These are phyloP conservation scores for Cardamine chenopodiifolia DNA, from an alignment of 345 rosid genomes.

Conservation along the genomic window DNA sequence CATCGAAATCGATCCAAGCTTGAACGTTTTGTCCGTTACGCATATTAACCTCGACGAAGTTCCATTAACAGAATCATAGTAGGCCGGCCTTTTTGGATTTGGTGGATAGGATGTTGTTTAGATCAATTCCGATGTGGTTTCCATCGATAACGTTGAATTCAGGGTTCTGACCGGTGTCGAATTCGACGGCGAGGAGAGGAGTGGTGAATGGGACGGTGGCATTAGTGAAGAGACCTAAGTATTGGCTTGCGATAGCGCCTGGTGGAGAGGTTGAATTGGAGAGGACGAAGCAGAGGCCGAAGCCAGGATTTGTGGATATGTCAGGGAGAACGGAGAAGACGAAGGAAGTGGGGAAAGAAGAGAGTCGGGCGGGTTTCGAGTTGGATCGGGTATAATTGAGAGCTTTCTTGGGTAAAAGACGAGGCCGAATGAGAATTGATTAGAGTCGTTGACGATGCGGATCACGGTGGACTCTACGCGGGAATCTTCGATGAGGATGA, in stretches of 20 bases:
- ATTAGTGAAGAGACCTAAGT: conserved; percentile 69
- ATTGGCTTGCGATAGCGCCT: conserved; percentile 65
- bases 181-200: conserved; percentile 78
- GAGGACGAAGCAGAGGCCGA: conserved; percentile 85
- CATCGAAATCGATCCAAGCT: conserved; percentile 90
- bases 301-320: conserved; percentile 70
- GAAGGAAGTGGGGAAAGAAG: conserved; percentile 74
- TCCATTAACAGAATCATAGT: conserved; percentile 55
- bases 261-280: conserved; percentile 78
- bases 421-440: conserved; percentile 60
- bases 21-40: conserved; percentile 67
- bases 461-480: conserved; percentile 57
- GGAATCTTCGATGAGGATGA: conserved; percentile 67
- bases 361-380: conserved; percentile 49
- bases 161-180: conserved; percentile 68
- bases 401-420: conserved; percentile 61
- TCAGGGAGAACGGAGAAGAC: conserved; percentile 52
- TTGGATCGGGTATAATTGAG: conserved; percentile 47
- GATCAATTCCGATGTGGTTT: conserved; percentile 77
- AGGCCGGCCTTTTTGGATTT: conserved; percentile 50
- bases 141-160: conserved; percentile 69
- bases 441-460: conserved; percentile 66
- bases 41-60: conserved; percentile 62
- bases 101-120: conserved; percentile 57
- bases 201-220: conserved; percentile 45